Base-by-base conservation (phyloP, 2,329 filamentous ascomycete species). In the Aspergillus luchuensis region DNA sequence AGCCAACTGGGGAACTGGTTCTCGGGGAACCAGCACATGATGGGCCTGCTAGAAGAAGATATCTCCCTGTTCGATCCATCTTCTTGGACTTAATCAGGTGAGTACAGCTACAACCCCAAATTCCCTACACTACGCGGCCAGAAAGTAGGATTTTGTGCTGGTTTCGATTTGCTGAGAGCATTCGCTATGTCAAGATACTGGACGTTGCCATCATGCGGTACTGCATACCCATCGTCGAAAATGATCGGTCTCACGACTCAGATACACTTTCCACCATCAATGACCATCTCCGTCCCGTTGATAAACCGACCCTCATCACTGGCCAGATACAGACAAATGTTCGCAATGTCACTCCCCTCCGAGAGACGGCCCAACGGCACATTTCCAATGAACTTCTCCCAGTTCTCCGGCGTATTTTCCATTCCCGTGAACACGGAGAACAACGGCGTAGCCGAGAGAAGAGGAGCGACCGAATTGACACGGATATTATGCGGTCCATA, bases 221-320 rank as follows among this genome's bases (percentile, higher is more conserved):
- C 23, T 53, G 17, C 13, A 28, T 25, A 23, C 2, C 33, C 13
- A 36, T 36, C 5, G 7, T 7, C 15, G n/a, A 3, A 8, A 7
- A 13, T 38, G 15, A 17, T 3, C n/a, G 15, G 8, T 17, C 21
- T 33, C 11, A 13, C 19, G 4, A 19, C n/a, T 62, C 67, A 77
- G 55, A 77, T 71, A 66, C 74, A 76, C 62, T 77, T 79, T 28
- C 83, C 83, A 43, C 85, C 85, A 75, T 87, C 85, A 47, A 89
- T 84, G 56, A 90, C 85, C 63, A 91, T 78, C 63, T 89, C 88
- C n/a, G 88, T 82, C 0, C 89, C 90, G 0, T 89, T 91, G 63
- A 92, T 85, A 67, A 92, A 91, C 3, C 79, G 82, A 0, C 87
- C 87, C 69, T 92, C 90, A 28, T 91, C 87, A 61, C 87, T 90